Evolutionary conservation across 768 basidiomycete genomes (phyloP).

Genomic region (Phanerodontia chrysosporium): DNA sequence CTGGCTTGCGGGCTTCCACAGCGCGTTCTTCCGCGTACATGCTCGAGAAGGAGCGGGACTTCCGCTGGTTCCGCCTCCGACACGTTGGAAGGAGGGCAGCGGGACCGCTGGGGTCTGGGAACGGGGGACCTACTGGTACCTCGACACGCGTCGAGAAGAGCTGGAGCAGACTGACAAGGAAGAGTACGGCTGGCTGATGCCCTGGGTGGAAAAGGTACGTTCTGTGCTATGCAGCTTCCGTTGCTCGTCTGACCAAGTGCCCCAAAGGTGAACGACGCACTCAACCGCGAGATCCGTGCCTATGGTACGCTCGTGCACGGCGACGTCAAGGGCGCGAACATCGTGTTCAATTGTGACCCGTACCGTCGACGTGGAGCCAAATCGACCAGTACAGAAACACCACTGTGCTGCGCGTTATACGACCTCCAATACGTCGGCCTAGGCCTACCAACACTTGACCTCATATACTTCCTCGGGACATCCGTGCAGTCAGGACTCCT

Average conservation of each 20-base stretch:
- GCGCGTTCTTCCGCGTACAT: slow-evolving; percentile 7
- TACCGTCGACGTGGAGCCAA: slow-evolving; percentile 1
- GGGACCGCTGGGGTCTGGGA: slow-evolving; percentile 10
- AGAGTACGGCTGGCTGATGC: slow-evolving; percentile 12
- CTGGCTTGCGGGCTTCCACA: slow-evolving; percentile 16
- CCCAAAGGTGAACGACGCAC: slow-evolving; percentile 14
- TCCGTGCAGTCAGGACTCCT: slow-evolving; percentile 9
- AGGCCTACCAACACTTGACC: slow-evolving; percentile 12
- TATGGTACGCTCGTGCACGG: slow-evolving; percentile 15
- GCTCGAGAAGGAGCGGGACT: neutral
- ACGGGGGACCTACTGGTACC: slow-evolving; percentile 16
- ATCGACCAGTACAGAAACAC: neutral
- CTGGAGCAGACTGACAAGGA: slow-evolving; percentile 11
- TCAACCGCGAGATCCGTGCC: slow-evolving; percentile 1
- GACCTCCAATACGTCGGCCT: slow-evolving; percentile 18
- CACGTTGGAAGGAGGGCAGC: neutral
- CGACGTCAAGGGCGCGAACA: slow-evolving; percentile 16
- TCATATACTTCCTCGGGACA: slow-evolving; percentile 18
- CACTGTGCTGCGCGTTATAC: slow-evolving; percentile 14
- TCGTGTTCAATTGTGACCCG: slow-evolving; percentile 13
- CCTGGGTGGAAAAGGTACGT: slow-evolving; percentile 16
- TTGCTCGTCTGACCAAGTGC: neutral
- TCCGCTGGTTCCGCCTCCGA: slow-evolving; percentile 9
- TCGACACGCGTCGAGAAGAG: slow-evolving; percentile 14
- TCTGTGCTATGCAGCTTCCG: neutral